Percentiles rank a stretch among this genome's conserved stretches.
Conservation (phyloP, 768 basidiomycete species). For the Trametes villosa region DNA sequence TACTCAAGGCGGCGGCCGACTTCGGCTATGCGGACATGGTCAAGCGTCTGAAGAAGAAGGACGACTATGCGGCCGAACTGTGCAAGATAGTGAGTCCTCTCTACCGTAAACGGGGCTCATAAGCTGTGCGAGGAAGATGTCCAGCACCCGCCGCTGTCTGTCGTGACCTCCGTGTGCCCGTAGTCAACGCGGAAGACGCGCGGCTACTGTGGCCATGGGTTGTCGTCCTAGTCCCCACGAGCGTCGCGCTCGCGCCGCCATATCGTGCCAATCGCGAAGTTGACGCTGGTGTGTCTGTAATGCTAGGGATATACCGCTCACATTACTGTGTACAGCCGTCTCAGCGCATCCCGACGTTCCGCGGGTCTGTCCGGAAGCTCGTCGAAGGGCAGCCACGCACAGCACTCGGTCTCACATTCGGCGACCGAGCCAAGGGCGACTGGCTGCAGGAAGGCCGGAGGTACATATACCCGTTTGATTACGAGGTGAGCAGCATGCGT, state of each 20-base stretch:
- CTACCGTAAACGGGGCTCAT: not conserved
- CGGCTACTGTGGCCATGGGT: too few relatives aligned
- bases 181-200: too few relatives aligned
- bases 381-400: not conserved
- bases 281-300: too few relatives aligned
- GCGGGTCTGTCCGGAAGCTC: not conserved
- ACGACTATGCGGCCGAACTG: not conserved
- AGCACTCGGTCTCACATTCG: not conserved
- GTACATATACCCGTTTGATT: slow-evolving; percentile 2
- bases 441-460: not conserved
- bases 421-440: not conserved
- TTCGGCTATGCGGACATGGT: not conserved
- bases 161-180: too few relatives aligned
- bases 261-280: too few relatives aligned
- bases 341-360: not conserved
- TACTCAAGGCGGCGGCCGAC: not conserved
- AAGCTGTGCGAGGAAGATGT: too few relatives aligned
- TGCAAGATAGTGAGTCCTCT: not conserved
- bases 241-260: too few relatives aligned
- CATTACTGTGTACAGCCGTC: not conserved
- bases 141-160: too few relatives aligned
- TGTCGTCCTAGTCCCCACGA: too few relatives aligned
- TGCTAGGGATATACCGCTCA: too few relatives aligned
- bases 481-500: not conserved
- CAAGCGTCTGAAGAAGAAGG: not conserved